These are phyloP conservation scores for Cordyceps cicadae DNA, from an alignment of 2,329 filamentous ascomycete genomes.

Conservation along the genomic window DNA sequence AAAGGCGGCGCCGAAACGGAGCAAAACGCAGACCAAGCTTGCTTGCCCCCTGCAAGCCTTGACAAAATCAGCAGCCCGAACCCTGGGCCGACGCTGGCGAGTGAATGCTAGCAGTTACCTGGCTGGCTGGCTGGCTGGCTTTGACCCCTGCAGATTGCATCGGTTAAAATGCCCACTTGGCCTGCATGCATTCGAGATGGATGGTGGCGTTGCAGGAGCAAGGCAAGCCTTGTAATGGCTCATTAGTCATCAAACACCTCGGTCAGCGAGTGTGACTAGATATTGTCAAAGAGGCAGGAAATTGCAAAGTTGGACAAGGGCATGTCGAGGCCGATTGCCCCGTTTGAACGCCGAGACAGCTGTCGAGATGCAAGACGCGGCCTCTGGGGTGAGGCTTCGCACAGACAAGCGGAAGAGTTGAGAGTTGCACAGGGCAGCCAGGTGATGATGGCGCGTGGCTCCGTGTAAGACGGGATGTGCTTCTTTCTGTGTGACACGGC, in stretches of 20 bases:
- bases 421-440: background rate
- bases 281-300: background rate
- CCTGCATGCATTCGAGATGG: constrained; percentile 8
- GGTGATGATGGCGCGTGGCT: background rate
- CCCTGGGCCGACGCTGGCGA: background rate
- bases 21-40: background rate
- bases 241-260: background rate
- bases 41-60: background rate
- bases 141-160: constrained; percentile 8
- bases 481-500: background rate
- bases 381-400: background rate
- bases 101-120: background rate
- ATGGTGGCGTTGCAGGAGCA: background rate
- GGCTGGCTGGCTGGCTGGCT: background rate
- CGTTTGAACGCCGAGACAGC: background rate
- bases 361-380: constrained; percentile 1
- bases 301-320: background rate
- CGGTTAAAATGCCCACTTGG: constrained; percentile 2
- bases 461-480: background rate
- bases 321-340: constrained; percentile 5
- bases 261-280: background rate
- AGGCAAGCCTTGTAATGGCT: background rate
- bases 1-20: background rate
- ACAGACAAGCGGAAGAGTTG: background rate
- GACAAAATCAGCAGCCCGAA: background rate